Evolutionary conservation across 139 green algal species (phyloP), one percentile per base, ranked within the genome.

Genomic region (Edaphochlamys debaryana): DNA sequence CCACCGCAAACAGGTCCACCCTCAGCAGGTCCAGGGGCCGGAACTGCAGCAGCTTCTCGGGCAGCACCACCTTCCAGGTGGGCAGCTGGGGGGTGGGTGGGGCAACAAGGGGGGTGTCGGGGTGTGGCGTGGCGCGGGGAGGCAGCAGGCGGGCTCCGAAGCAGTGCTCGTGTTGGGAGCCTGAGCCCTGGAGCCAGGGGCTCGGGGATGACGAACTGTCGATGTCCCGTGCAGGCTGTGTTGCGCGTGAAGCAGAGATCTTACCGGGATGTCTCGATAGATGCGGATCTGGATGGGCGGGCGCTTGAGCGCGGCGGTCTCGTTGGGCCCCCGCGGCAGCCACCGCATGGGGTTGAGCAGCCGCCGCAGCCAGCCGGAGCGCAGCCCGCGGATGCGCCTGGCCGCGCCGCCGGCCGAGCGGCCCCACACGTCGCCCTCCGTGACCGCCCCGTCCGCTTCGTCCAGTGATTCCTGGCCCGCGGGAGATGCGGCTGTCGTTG

Each of bases 41-140:
- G 79, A 89, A 89, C 72, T 89, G 85, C 38, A 89, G 67, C 85
- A 86, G 85, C 85, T 89, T 89, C 70, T 89, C 85, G 11, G 85
- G 85, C 64, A 89, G 70, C 37, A 79, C 64, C 19, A 86, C 67
- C 79, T 84, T 72, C 85, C 85, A 89, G 3, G 79, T 84, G 32
- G 85, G 85, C 27, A 89, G 63, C 79, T 85, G 77, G 2, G 32
- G 38, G 69, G 45, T 19, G 29, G 22, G 27, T 25, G 27, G 29
- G 23, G n/a, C n/a, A n/a, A n/a, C n/a, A n/a, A n/a, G n/a, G n/a
- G n/a, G n/a, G n/a, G n/a, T n/a, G n/a, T n/a, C n/a, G n/a, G n/a
- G n/a, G n/a, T n/a, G n/a, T n/a, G n/a, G n/a, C n/a, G n/a, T n/a
- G n/a, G n/a, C n/a, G n/a, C n/a, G n/a, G n/a, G n/a, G n/a, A n/a